phyloP scores from a whole-genome alignment of 805 yeast genomes.

The Monosporozyma siamensis region DNA sequence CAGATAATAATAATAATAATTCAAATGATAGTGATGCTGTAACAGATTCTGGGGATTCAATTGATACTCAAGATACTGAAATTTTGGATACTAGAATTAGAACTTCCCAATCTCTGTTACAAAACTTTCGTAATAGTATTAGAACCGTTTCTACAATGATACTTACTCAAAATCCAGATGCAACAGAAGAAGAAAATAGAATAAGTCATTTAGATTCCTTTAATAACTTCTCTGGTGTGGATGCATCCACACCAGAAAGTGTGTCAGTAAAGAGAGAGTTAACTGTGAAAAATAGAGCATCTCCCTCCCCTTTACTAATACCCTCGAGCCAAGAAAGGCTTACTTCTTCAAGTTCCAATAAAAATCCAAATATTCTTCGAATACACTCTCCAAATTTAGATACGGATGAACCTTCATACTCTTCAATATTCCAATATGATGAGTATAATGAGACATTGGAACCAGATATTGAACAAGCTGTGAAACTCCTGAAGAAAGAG shows the following conservation, averaged over 20 bases:
- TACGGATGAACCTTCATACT: neutral
- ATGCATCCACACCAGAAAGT: neutral
- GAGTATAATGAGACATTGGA: constrained; percentile 9
- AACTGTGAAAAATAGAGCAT: neutral
- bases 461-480: constrained; percentile 24
- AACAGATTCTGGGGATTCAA: constrained; percentile 2
- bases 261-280: neutral
- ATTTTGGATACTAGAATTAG: constrained; percentile 3
- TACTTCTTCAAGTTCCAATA: neutral
- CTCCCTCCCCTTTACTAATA: neutral
- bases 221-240: neutral
- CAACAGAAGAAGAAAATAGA: neutral
- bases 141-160: constrained; percentile 4
- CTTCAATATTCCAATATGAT: neutral
- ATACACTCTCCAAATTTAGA: neutral
- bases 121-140: constrained; percentile 1
- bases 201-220: neutral
- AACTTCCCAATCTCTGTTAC: constrained; percentile 2
- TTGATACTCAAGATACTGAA: constrained; percentile 6
- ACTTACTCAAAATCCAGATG: neutral
- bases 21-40: neutral
- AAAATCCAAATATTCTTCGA: neutral
- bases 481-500: constrained; percentile 15
- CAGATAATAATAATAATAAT: neutral
- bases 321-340: neutral